Evolutionary conservation across 495 filamentous ascomycete genomes (phyloP).

Genomic region (Aspergillus funiculosus): DNA sequence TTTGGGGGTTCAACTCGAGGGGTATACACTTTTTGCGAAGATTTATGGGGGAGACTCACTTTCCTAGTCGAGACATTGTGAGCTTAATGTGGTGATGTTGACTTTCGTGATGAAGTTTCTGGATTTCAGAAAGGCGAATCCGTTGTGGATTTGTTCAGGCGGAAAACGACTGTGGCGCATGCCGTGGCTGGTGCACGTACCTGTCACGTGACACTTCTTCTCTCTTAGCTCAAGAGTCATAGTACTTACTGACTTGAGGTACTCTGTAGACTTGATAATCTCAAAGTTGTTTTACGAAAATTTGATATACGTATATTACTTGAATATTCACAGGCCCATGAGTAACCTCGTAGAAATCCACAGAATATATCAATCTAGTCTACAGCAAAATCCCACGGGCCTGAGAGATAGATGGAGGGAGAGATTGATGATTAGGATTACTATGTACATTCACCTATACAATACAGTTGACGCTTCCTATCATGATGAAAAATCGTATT

Average conservation of each 20-base stretch:
- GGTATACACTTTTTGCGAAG: neutral
- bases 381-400: neutral
- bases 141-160: conserved; percentile 49
- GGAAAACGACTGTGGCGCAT: conserved; percentile 36
- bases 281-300: too few relatives aligned
- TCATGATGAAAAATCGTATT: conserved; percentile 1
- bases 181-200: conserved; percentile 29
- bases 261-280: too few relatives aligned
- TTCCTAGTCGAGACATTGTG: conserved; percentile 44
- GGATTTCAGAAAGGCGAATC: conserved; percentile 37
- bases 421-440: neutral
- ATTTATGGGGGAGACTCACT: conserved; percentile 29
- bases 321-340: too few relatives aligned
- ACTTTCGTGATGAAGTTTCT: conserved; percentile 40
- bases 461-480: too few relatives aligned
- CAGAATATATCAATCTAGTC: neutral
- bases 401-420: neutral
- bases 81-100: conserved; percentile 23
- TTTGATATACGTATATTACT: too few relatives aligned
- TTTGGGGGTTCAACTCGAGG: neutral
- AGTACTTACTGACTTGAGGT: too few relatives aligned
- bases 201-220: conserved; percentile 25
- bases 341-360: too few relatives aligned
- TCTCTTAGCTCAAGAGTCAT: neutral
- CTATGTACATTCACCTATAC: neutral